These are phyloP conservation scores for Penicillium crystallinum DNA, from an alignment of 495 filamentous ascomycete genomes.

Conservation along the genomic window DNA sequence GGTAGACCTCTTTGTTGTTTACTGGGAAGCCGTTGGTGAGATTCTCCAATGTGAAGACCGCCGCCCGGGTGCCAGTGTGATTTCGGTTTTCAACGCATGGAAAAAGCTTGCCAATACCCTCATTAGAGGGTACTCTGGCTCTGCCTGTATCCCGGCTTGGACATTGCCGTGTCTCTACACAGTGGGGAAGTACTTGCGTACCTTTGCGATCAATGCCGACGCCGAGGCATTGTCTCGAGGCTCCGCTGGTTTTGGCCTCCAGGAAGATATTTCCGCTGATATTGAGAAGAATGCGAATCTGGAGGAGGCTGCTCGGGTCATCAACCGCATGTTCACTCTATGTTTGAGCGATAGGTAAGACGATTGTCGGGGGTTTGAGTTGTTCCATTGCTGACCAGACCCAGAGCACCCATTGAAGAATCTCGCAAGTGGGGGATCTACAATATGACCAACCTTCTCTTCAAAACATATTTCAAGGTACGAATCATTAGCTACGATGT, in stretches of 20 bases:
- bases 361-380: constrained; percentile 1
- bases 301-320: constrained; percentile 80
- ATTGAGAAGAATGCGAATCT: constrained; percentile 70
- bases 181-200: constrained; percentile 72
- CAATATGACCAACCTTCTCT: constrained; percentile 83
- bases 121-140: constrained; percentile 67
- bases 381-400: constrained; percentile 19
- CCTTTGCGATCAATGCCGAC: constrained; percentile 87
- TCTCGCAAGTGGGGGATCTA: constrained; percentile 98
- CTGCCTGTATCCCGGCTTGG: constrained; percentile 68
- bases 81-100: constrained; percentile 76
- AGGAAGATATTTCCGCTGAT: constrained; percentile 72
- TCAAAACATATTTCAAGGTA: constrained; percentile 96
- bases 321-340: constrained; percentile 83
- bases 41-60: constrained; percentile 52
- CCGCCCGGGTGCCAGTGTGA: constrained; percentile 54
- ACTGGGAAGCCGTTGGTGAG: constrained; percentile 75
- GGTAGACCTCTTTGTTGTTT: constrained; percentile 75
- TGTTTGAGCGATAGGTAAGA: constrained; percentile 84
- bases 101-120: constrained; percentile 67
- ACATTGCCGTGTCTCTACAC: constrained; percentile 84
- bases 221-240: constrained; percentile 42
- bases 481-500: background rate
- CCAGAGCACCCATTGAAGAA: constrained; percentile 76
- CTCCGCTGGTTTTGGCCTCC: constrained; percentile 42